Conservation (phyloP, 1,284 basidiomycete species). For the Ganoderma boninense region DNA sequence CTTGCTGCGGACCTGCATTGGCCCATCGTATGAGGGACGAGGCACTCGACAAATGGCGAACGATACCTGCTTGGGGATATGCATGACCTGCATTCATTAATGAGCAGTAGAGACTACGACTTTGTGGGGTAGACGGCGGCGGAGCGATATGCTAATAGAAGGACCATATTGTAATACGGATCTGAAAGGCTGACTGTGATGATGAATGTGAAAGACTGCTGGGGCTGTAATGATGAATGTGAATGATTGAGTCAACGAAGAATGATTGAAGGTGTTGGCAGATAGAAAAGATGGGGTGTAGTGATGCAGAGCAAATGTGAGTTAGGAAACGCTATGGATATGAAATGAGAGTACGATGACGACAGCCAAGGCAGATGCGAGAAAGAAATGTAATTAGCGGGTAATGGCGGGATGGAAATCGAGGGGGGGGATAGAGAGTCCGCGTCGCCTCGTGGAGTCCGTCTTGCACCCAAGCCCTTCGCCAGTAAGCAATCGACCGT, state of each 20-base stretch:
- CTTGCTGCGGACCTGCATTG: slow-evolving; percentile 65
- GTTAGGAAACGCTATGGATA: slow-evolving; percentile 7
- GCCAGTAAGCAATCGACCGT: background rate
- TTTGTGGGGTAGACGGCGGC: slow-evolving; percentile 17
- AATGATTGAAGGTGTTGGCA: background rate
- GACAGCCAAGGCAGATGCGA: background rate
- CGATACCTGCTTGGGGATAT: background rate
- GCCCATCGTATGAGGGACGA: slow-evolving; percentile 31
- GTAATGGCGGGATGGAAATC: slow-evolving; percentile 6
- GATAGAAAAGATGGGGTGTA: slow-evolving; percentile 16
- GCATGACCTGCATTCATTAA: slow-evolving; percentile 25
- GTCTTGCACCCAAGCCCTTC: slow-evolving; percentile 3
- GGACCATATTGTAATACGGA: slow-evolving; percentile 24
- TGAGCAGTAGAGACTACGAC: slow-evolving; percentile 32
- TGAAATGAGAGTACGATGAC: slow-evolving; percentile 1
- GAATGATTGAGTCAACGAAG: background rate
- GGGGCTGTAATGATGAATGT: slow-evolving; percentile 11
- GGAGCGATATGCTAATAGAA: slow-evolving; percentile 29
- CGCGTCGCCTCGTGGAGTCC: slow-evolving; percentile 23
- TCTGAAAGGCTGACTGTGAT: slow-evolving; percentile 16
- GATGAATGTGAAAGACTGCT: slow-evolving; percentile 5
- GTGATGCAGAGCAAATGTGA: slow-evolving; percentile 16
- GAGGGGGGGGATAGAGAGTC: slow-evolving; percentile 17
- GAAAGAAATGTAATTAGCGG: slow-evolving; percentile 2
- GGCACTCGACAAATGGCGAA: background rate